Evolutionary conservation across 2,329 filamentous ascomycete species (phyloP), one percentile per base, ranked within the genome.

Genomic region (Septoria petroselini): DNA sequence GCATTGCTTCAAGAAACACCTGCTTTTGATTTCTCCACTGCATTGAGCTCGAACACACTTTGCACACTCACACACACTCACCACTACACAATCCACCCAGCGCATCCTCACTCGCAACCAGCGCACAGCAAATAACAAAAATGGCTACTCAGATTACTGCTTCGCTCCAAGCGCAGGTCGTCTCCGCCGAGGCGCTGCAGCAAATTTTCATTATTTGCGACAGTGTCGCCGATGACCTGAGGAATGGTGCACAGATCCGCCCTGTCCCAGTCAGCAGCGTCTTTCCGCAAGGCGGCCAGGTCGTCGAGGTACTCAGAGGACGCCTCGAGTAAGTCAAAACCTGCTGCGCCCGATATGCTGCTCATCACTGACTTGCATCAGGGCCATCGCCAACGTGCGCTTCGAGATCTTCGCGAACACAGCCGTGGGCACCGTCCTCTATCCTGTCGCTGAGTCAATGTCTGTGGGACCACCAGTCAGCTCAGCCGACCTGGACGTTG

Each of bases 121-220:
- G 38, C 30, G n/a, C 43, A 43, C 49, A 48, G 37, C 23, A 48
- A 52, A 43, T 52, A 52, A 52, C 43, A 47, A 57, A 3, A 59
- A n/a, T 47, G 33, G 51, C 55, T 44, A 58, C 48, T 15, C 58
- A 57, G 14, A 47, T 54, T 9, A 57, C 47, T 33, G 19, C 31
- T n/a, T 15, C n/a, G 29, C 39, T 23, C 39, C 47, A 42, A 33
- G 14, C 40, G 39, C 47, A 42, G 37, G 14, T 33, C 33, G 18
- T 30, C 43, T 27, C 15, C 21, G 30, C 19, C 40, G 34, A 37
- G 50, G 40, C 44, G 40, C 44, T 53, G 39, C 50, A 31, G 44
- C 45, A 48, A 37, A 33, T 53, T 45, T 53, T 48, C 45, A 25
- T 14, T 41, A 48, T 53, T 41, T 48, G 34, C 50, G 50, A 53